phyloP scores from a whole-genome alignment of 2,329 filamentous ascomycete species.

The Arthrobotrys megalospora region DNA sequence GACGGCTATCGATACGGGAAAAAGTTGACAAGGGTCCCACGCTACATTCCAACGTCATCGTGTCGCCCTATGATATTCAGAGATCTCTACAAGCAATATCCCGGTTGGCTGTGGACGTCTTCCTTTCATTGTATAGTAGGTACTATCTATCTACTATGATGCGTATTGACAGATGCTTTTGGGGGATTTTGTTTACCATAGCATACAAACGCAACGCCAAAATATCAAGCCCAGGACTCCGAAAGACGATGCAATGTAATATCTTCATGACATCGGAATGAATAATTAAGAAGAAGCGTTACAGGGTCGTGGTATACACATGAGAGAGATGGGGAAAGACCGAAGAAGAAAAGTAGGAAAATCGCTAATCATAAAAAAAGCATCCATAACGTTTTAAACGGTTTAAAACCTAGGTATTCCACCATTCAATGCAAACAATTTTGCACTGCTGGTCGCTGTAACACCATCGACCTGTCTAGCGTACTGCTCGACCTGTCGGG shows the following conservation, averaged over 20 bases:
- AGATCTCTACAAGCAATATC: constrained; percentile 29
- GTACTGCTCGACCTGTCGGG: constrained; percentile 97
- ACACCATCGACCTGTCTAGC: constrained; percentile 97
- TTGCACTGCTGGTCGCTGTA: constrained; percentile 88
- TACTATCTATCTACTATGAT: constrained; percentile 40
- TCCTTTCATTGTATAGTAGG: constrained; percentile 40
- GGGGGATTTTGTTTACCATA: constrained; percentile 36
- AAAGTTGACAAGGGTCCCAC: constrained; percentile 26
- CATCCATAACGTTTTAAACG: constrained; percentile 18
- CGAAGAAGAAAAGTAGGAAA: constrained; percentile 4
- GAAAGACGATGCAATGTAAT: constrained; percentile 59
- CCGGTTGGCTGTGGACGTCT: constrained; percentile 3
- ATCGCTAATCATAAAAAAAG: constrained; percentile 49
- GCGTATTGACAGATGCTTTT: constrained; percentile 55
- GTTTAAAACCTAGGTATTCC: constrained; percentile 63
- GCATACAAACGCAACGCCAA: constrained; percentile 51
- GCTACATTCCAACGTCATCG: constrained; percentile 2
- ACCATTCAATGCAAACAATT: constrained; percentile 96
- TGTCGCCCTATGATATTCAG: constrained; percentile 1
- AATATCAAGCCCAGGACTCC: constrained; percentile 56
- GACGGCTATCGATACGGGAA: constrained; percentile 54
- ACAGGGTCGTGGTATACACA: constrained; percentile 58
- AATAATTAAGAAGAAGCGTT: constrained; percentile 57
- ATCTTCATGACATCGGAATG: constrained; percentile 50
- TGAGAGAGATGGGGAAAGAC: constrained; percentile 4